Base-by-base conservation (phyloP, 2,329 filamentous ascomycete genomes). In the Zymoseptoria brevis region DNA sequence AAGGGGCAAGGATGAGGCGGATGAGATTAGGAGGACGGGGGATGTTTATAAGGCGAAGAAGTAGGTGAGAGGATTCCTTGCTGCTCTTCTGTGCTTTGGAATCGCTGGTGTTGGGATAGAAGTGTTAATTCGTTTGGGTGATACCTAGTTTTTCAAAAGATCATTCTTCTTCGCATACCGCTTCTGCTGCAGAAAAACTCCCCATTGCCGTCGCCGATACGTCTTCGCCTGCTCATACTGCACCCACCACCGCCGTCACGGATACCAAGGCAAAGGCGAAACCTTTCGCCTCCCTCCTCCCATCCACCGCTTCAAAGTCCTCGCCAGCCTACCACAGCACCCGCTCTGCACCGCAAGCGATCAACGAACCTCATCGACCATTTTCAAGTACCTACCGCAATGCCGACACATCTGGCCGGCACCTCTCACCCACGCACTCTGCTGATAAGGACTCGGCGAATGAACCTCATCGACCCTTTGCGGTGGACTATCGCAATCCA, bases 1-100 rank as follows among this genome's bases (percentile, higher is more conserved):
- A 0, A 71, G 79, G 26, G 80, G 79, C 0, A 80, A 75, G 64
- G 75, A 80, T 64, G 72, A 66, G 1, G 76, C 73, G 9, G 75
- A 75, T 60, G 79, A 81, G 67, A 78, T 81, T 54, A 65, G 63
- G 48, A 68, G 74, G 62, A 80, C 78, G 1, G 79, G 79, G 1
- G 76, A 80, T 49, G 75, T 81, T 13, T 81, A 81, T 57, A 64
- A 66, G 58, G 67, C 71, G 56, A 67, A 63, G 62, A 55, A 58
- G 35, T 66, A 62, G 59, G 64, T 65, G 65, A 66, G 59, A 64
- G 63, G 59, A 54, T 29, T 59, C 56, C 45, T 48, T 48, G 21
- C 50, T 24, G 2, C 22, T 9, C 1, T 13, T n/a, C 3, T 45
- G 24, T 54, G 50, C 2, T 24, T 16, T 19, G 13, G 4, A 29